Conservation (phyloP, 78 protist species). For the Tieghemostelium lacteum region DNA sequence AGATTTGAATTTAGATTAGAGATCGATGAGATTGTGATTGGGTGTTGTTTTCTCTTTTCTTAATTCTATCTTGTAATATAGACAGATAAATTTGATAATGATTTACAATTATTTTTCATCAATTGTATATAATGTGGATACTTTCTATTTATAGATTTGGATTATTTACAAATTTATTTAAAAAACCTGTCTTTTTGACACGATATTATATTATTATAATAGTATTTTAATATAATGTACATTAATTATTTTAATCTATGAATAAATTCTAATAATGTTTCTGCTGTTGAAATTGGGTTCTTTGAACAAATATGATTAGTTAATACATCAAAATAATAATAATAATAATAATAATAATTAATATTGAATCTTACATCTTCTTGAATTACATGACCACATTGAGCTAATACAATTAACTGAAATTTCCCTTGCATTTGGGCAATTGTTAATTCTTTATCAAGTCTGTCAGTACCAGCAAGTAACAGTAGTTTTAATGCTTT, state of each 20-base stretch:
- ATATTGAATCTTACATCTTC: conserved; percentile 85
- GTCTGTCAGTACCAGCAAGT: conserved; percentile 89
- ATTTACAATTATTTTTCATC: too few species aligned
- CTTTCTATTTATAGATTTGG: too few species aligned
- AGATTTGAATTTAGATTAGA: too few species aligned
- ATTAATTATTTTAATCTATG: conserved; percentile 14
- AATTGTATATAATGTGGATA: too few species aligned
- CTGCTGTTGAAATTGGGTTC: conserved; percentile 47
- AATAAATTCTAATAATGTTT: conserved; percentile 24
- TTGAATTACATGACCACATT: conserved; percentile 90
- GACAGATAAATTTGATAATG: too few species aligned
- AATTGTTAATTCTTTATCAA: conserved; percentile 90
- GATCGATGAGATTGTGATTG: too few species aligned
- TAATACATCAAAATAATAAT: neutral
- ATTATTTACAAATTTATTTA: too few species aligned
- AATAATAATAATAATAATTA: too few species aligned
- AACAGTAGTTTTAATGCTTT: conserved; percentile 80
- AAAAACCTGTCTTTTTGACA: too few species aligned
- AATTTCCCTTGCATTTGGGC: conserved; percentile 96
- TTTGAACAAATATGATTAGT: neutral
- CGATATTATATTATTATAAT: too few species aligned
- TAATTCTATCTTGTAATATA: too few species aligned
- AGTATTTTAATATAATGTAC: neutral
- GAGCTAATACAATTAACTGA: conserved; percentile 82
- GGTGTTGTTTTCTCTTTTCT: too few species aligned